Evolutionary conservation across 1,284 basidiomycete species (phyloP), one percentile per base, ranked within the genome.

Genomic region (Pseudozyma flocculosa): DNA sequence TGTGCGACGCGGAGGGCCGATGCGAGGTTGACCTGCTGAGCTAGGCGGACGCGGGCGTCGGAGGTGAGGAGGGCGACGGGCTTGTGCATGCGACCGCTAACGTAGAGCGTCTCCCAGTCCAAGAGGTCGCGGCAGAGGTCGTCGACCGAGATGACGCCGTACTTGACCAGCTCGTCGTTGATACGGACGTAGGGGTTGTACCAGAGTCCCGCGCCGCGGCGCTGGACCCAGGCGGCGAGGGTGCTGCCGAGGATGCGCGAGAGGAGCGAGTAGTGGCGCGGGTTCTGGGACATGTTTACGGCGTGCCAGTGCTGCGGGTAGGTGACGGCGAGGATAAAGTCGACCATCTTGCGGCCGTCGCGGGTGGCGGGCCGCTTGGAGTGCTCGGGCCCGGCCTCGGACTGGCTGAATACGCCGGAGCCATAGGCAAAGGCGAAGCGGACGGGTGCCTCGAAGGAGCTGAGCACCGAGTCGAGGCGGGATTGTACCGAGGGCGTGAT

Each of bases 11-110:
- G 87, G 24, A 96, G 82, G 1, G 93, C 93, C 2, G 90, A 92
- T 15, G 87, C 85, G 43, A 94, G 84, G 81, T 99, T 98, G 73
- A 92, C 89, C 75, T 93, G 89, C 74, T 94, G 89, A 2, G 93
- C 91, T 37, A 92, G 82, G 41, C 88, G 85, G n/a, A 97, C 89
- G 34, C 89, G 85, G 0, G 90, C 86, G 75, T 93, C 88, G 85
- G 86, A 66, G 13, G 66, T 61, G 32, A 72, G 47, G 10, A 58
- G 44, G 4, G 70, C 68, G 2, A 74, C 69, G 0, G 95, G 94
- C 79, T 99, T 99, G 80, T 98, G 94, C 86, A 98, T 92, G 21
- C 94, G 84, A 0, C 94, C 95, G 1, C 91, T 88, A 41, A 96
- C 85, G 79, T 99, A 99, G 9, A 98, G 84, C 18, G 90, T 87